Base-by-base conservation (phyloP, 768 basidiomycete species). In the Pleurotus sapidus region DNA sequence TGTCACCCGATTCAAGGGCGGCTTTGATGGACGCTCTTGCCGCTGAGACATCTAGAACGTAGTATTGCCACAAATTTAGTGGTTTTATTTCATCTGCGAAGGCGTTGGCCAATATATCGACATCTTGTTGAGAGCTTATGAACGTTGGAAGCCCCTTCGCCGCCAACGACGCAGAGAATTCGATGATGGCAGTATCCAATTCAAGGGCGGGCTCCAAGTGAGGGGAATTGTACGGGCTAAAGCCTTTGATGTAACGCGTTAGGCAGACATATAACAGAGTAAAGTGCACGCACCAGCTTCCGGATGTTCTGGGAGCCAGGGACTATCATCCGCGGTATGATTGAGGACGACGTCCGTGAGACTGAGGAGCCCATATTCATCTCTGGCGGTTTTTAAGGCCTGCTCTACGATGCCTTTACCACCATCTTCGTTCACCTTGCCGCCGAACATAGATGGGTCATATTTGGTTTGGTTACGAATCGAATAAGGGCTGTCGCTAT, bases 331-430 rank as follows among this genome's bases (percentile, higher is more conserved):
- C 5, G 97, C 93, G 12, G 97, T 98, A 67, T 99, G 97, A 69
- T 99, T 99, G 56, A 98, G 82, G 4, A 99, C 97, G 51, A 99
- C 91, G 68, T 99, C 97, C 1, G 93, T 98, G 65, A 98, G 69
- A 63, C 87, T 91, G 57, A 97, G 77, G 45, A 99, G 74, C 2
- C 96, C 96, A 60, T 88, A 95, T 69, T 95, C 86, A 39, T 95
- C 87, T 66, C 81, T 84, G 5, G 94, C 93, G 12, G 84, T 66
- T 61, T 77, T 79, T 25, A 97, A 74, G 18, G 85, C 75, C n/a
- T 84, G 75, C 60, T 86, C 80, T 20, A 96, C 74, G 63, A 81
- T 74, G 23, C 75, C 71, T 56, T 77, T 70, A 14, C 88, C 88
- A 1, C 77, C 81, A 47, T 84, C 80, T 43, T 69, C 66, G 25